These are phyloP conservation scores for Neltuma alba DNA, from an alignment of 306 rosid genomes.

Conservation along the genomic window DNA sequence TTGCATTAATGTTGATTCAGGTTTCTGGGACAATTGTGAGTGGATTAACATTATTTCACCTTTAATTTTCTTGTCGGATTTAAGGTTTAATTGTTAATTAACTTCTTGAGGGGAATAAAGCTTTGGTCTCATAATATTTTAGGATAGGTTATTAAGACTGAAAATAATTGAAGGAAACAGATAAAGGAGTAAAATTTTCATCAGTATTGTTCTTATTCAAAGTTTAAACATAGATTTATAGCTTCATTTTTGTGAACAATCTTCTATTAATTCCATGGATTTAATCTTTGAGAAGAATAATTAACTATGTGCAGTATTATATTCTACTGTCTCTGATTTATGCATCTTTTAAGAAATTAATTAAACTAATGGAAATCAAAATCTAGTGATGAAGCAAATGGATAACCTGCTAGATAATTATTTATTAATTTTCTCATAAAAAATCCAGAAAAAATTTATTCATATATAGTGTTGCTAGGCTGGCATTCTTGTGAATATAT, in stretches of 20 bases:
- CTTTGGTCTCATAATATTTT: background rate
- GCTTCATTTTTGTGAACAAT: constrained; percentile 6
- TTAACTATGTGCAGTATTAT: background rate
- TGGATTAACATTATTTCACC: constrained; percentile 27
- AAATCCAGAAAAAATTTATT: constrained; percentile 28
- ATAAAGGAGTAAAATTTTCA: background rate
- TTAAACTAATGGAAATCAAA: constrained; percentile 23
- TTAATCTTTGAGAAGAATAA: background rate
- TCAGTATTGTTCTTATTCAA: background rate
- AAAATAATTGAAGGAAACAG: background rate
- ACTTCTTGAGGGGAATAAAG: constrained; percentile 40
- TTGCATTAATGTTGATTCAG: constrained; percentile 32
- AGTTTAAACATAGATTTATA: background rate
- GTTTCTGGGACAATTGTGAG: constrained; percentile 43
- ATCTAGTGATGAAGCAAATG: constrained; percentile 20
- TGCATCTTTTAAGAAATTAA: background rate
- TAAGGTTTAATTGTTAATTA: constrained; percentile 39
- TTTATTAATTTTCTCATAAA: constrained; percentile 17
- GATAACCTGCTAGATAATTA: constrained; percentile 9
- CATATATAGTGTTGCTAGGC: constrained; percentile 22
- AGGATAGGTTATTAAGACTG: no score
- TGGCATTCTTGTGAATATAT: constrained; percentile 36
- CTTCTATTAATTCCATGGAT: background rate
- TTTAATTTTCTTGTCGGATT: constrained; percentile 29
- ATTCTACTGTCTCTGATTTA: background rate